Percentiles rank a stretch among this genome's conserved stretches.
Conservation (phyloP, 257 asterid species). For the Scutellaria baicalensis region DNA sequence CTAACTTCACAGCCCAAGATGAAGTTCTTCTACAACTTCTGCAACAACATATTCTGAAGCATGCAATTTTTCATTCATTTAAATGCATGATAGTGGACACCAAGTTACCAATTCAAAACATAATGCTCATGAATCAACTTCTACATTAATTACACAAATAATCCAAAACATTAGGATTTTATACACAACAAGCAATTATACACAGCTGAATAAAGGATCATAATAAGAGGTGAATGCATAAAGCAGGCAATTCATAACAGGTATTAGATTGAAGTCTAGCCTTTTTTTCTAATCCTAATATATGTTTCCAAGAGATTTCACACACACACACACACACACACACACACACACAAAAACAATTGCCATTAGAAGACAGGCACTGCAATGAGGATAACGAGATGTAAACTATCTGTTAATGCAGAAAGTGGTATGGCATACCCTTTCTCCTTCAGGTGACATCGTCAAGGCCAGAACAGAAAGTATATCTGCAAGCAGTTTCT, state of each 20-base stretch:
- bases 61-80: not conserved
- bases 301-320: constrained; percentile 3
- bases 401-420: not conserved
- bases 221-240: not conserved
- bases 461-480: constrained; percentile 97
- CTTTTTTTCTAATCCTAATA: not conserved
- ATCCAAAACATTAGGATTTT: not conserved
- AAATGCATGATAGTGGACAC: not conserved
- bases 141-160: not conserved
- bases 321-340: no score
- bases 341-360: no score
- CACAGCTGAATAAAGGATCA: not conserved
- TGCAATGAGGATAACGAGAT: not conserved
- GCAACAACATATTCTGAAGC: not conserved
- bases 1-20: not conserved
- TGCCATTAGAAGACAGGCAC: not conserved
- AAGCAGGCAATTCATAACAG: not conserved
- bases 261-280: not conserved
- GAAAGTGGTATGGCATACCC: constrained; percentile 39
- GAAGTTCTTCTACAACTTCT: not conserved
- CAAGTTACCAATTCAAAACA: not conserved
- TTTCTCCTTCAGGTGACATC: constrained; percentile 96
- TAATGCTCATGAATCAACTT: not conserved
- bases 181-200: not conserved
- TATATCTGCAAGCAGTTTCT: constrained; percentile 88